Evolutionary conservation across 2,329 filamentous ascomycete genomes (phyloP).

Genomic region (Aphanoascus verrucosus): DNA sequence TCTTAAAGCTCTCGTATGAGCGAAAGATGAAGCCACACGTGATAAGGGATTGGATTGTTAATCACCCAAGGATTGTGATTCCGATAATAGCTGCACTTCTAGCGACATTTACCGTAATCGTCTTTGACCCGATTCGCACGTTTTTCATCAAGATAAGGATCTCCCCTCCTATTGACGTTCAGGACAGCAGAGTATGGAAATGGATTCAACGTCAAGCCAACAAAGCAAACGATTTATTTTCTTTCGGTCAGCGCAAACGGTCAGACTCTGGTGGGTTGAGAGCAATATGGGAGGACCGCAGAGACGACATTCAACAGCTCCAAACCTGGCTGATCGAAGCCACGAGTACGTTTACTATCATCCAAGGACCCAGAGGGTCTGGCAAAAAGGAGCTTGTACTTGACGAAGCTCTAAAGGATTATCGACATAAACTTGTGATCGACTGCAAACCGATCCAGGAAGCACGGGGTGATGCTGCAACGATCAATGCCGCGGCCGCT

Average conservation of each 20-base stretch:
- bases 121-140: conserved; percentile 90
- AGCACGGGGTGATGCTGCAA: conserved; percentile 74
- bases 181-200: conserved; percentile 60
- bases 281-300: conserved; percentile 79
- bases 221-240: conserved; percentile 36
- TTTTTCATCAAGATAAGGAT: conserved; percentile 88
- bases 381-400: conserved; percentile 82
- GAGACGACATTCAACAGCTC: conserved; percentile 69
- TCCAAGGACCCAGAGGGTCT: conserved; percentile 83
- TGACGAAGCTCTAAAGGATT: conserved; percentile 67
- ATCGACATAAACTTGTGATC: conserved; percentile 68
- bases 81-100: conserved; percentile 70
- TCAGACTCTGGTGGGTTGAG: conserved; percentile 59
- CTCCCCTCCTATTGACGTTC: conserved; percentile 62
- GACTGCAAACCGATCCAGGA: conserved; percentile 93
- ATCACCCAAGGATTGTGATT: conserved; percentile 78
- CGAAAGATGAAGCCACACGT: conserved; percentile 64
- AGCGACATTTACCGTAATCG: conserved; percentile 69
- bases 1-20: conserved; percentile 74
- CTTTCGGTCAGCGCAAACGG: conserved; percentile 34
- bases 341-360: conserved; percentile 81
- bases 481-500: conserved; percentile 67
- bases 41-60: conserved; percentile 77
- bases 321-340: conserved; percentile 80
- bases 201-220: conserved; percentile 64